A percentile compares a stretch with the other conserved stretches of the same genome.
Evolutionary conservation across 148 eudicot genomes (phyloP).

Genomic region (Gaultheria prostrata): DNA sequence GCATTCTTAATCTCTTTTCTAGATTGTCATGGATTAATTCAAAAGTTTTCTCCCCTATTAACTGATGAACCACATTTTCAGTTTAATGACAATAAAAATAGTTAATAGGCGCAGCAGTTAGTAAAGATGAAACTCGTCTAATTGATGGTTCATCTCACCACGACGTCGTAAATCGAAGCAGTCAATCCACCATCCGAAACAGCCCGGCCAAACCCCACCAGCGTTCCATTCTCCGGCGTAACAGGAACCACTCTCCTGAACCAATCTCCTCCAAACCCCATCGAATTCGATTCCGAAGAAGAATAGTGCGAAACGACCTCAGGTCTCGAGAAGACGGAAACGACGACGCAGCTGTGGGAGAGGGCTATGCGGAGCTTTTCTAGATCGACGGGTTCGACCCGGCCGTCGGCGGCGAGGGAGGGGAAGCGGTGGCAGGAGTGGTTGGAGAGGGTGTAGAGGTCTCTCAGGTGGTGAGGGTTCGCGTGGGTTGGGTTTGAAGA

Average conservation of each 20-base stretch:
- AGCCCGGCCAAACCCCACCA: conserved; percentile 89
- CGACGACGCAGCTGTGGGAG: conserved; percentile 59
- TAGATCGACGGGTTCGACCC: conserved; percentile 33
- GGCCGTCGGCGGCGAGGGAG: conserved; percentile 21
- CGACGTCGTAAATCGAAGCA: conserved; percentile 77
- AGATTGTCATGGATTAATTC: background rate
- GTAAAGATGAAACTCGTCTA: background rate
- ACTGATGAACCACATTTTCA: background rate
- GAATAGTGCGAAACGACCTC: conserved; percentile 17
- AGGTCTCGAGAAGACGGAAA: conserved; percentile 50
- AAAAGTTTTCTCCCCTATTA: background rate
- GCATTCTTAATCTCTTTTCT: background rate
- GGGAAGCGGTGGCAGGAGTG: conserved; percentile 75
- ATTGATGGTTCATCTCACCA: conserved; percentile 44
- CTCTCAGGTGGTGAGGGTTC: conserved; percentile 34
- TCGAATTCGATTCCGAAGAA: background rate
- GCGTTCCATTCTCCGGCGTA: conserved; percentile 46
- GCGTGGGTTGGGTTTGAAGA: conserved; percentile 56
- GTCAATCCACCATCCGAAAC: conserved; percentile 73
- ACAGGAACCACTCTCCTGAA: conserved; percentile 37
- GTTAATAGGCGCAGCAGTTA: background rate
- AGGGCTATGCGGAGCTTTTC: conserved; percentile 61
- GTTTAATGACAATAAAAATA: background rate
- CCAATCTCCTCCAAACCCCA: conserved; percentile 32
- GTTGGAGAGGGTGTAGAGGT: conserved; percentile 54